Evolutionary conservation across 1,284 basidiomycete genomes (phyloP).

Genomic region (Boletus nobilissimus): DNA sequence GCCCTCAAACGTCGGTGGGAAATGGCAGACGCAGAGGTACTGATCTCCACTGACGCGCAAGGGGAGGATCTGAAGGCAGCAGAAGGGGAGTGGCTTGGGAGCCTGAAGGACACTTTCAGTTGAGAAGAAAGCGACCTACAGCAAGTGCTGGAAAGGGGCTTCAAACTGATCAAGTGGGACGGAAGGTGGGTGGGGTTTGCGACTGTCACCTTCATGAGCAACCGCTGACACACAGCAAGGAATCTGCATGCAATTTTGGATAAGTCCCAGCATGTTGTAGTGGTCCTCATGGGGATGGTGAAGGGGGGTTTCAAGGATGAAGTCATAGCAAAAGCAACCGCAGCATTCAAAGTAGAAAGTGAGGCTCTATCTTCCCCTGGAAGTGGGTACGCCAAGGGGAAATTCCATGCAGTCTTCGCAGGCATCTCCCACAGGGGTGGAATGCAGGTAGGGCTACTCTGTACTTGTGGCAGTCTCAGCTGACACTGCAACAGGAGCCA

Average conservation of each 20-base stretch:
- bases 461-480: no score
- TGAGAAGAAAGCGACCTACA: background rate
- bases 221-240: no score
- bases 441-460: background rate
- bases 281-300: background rate
- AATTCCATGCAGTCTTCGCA: background rate
- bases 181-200: background rate
- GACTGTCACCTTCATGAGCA: no score
- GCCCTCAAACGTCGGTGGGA: no score
- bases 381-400: background rate
- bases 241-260: background rate
- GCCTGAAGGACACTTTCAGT: accelerated
- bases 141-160: background rate
- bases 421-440: slow-evolving; percentile 25
- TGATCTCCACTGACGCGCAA: no score
- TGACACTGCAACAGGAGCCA: background rate
- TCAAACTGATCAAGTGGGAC: background rate
- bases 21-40: no score
- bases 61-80: background rate
- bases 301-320: background rate
- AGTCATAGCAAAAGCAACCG: background rate
- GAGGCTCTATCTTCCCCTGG: no score
- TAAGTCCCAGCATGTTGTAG: background rate
- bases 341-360: background rate
- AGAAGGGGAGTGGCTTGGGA: background rate